A percentile compares a stretch with the other conserved stretches of the same genome.
Conservation (phyloP, 2,329 filamentous ascomycete genomes). For the Phaeosphaeria sp. region DNA sequence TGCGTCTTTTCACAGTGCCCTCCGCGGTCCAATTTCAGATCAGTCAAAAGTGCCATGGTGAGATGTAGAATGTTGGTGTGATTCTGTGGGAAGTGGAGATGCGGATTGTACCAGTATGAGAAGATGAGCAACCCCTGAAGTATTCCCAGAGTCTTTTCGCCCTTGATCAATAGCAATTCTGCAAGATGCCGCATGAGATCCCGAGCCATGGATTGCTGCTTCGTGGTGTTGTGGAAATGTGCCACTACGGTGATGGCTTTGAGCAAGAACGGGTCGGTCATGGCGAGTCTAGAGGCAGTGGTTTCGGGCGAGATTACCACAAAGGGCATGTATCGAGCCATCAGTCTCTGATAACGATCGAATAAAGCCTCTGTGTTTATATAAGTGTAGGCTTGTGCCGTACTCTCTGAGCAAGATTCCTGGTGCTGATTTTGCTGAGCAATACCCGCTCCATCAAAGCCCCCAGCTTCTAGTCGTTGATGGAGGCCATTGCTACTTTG, state of each 20-base stretch:
- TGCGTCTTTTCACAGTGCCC: constrained; percentile 6
- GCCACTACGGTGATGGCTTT: constrained; percentile 1
- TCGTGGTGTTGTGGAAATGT: background rate
- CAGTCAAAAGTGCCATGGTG: constrained; percentile 11
- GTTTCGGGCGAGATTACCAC: background rate
- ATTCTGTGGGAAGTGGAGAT: constrained; percentile 7
- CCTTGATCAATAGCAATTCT: constrained; percentile 1
- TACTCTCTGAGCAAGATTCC: background rate
- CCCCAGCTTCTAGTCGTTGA: background rate
- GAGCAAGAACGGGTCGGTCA: background rate
- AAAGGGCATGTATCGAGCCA: constrained; percentile 1
- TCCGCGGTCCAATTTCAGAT: constrained; percentile 12
- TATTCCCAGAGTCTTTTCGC: constrained; percentile 3
- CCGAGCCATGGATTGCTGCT: constrained; percentile 1
- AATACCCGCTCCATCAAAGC: background rate
- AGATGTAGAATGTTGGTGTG: constrained; percentile 12
- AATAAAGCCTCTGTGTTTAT: background rate
- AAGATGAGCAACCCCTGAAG: constrained; percentile 12
- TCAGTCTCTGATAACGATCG: background rate
- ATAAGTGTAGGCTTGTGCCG: background rate
- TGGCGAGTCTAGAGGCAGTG: background rate
- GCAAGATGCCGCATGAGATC: constrained; percentile 1
- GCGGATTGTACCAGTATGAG: constrained; percentile 12
- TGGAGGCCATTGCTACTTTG: background rate
- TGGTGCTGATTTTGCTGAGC: background rate